Evolutionary conservation across 2,329 filamentous ascomycete genomes (phyloP).

Genomic region (Xylaria sp.): DNA sequence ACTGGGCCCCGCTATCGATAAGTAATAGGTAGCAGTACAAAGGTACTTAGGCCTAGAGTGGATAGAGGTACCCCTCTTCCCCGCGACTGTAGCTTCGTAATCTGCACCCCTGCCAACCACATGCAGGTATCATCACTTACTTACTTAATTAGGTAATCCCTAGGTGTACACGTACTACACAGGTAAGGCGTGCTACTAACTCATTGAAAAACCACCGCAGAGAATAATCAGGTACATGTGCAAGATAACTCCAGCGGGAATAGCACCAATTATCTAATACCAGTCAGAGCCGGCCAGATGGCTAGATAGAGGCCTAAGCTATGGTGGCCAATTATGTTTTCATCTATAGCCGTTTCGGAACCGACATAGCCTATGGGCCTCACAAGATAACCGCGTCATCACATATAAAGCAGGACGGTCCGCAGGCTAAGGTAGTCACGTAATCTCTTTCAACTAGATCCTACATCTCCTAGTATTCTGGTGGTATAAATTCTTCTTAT

Average conservation of each 20-base stretch:
- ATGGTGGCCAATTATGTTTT: neutral
- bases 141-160: too few relatives aligned
- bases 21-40: constrained; percentile 7
- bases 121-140: neutral
- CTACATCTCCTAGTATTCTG: neutral
- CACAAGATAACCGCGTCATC: neutral
- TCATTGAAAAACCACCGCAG: neutral
- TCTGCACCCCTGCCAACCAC: too few relatives aligned
- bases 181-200: too few relatives aligned
- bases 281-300: neutral
- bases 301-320: neutral
- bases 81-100: too few relatives aligned
- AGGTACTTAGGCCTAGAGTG: neutral
- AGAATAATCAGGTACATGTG: neutral
- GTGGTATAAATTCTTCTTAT: too few relatives aligned
- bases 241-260: neutral
- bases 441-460: too few relatives aligned
- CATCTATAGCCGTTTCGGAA: constrained; percentile 26
- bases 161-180: too few relatives aligned
- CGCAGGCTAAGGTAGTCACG: neutral
- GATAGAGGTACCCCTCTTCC: constrained; percentile 11
- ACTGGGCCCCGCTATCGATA: constrained; percentile 34
- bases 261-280: neutral
- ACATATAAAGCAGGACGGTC: neutral
- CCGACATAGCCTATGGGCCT: constrained; percentile 17